A percentile compares a stretch with the other conserved stretches of the same genome.
These are phyloP conservation scores for Panicum miliaceum DNA, from an alignment of 176 grass and related monocot species.

Conservation along the genomic window DNA sequence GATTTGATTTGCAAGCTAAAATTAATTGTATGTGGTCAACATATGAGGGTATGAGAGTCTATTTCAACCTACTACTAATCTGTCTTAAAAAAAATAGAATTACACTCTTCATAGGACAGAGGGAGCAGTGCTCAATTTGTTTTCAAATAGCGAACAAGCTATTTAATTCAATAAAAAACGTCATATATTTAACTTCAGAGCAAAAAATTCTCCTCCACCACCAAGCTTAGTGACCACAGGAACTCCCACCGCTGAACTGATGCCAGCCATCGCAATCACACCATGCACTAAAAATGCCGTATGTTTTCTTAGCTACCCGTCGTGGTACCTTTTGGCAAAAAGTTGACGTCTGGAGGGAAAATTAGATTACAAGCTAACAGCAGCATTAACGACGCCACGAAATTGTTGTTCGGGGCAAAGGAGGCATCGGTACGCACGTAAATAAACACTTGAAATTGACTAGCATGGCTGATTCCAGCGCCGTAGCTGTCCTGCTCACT, in stretches of 20 bases:
- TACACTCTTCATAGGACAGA: no score
- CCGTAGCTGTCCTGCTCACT: constrained; percentile 4
- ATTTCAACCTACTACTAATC: no score
- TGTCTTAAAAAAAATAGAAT: no score
- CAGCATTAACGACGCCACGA: constrained; percentile 2
- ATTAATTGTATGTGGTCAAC: no score
- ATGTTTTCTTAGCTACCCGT: background rate
- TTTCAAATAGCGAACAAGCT: no score
- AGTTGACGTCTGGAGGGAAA: background rate
- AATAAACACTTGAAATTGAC: constrained; percentile 38
- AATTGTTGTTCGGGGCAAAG: background rate
- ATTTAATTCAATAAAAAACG: no score
- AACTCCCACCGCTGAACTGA: background rate
- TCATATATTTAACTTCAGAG: no score
- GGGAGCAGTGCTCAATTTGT: no score
- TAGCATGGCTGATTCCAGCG: constrained; percentile 28
- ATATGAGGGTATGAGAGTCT: no score
- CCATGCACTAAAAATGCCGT: background rate
- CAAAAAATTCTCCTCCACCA: no score
- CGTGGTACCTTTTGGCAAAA: background rate
- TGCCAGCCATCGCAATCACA: background rate
- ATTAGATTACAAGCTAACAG: constrained; percentile 35
- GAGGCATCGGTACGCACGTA: background rate
- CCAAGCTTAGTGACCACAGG: no score
- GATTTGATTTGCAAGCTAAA: no score